Conservation (phyloP, 179 eudicot species). For the Heliamphora pulchella region DNA sequence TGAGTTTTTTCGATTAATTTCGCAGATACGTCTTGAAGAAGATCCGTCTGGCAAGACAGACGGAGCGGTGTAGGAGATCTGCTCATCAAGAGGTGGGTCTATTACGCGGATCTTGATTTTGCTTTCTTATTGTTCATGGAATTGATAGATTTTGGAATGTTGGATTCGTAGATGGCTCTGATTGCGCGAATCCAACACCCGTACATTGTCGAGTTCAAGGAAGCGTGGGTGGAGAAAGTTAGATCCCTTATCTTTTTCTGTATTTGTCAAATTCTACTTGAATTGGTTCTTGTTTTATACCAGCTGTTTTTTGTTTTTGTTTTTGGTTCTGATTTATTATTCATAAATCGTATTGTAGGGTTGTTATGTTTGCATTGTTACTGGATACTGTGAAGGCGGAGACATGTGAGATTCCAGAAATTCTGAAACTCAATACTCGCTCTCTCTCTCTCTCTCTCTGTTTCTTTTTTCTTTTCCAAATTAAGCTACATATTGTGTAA, state of each 20-base stretch:
- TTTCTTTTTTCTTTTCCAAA: background rate
- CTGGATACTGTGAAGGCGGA: constrained; percentile 99
- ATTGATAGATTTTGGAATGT: background rate
- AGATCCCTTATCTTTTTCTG: constrained; percentile 4
- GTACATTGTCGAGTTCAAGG: constrained; percentile 87
- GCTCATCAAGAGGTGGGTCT: constrained; percentile 87
- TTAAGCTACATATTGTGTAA: background rate
- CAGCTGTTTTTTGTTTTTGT: background rate
- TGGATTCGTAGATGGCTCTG: constrained; percentile 63
- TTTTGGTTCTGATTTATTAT: constrained; percentile 7
- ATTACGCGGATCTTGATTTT: background rate
- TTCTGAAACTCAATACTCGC: background rate
- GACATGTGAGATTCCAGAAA: constrained; percentile 70
- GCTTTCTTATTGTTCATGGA: background rate
- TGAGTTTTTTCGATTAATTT: background rate
- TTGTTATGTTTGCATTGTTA: constrained; percentile 96
- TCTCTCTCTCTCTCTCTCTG: background rate
- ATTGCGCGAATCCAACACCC: constrained; percentile 92
- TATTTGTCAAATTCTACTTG: background rate
- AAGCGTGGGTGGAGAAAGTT: constrained; percentile 99
- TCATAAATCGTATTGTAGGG: constrained; percentile 46
- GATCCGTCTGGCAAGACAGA: constrained; percentile 95
- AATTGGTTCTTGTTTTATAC: background rate
- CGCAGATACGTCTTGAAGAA: constrained; percentile 87
- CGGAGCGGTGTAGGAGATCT: constrained; percentile 94